phyloP scores from a whole-genome alignment of 2,329 filamentous ascomycete species.

The Neofusicoccum parvum region DNA sequence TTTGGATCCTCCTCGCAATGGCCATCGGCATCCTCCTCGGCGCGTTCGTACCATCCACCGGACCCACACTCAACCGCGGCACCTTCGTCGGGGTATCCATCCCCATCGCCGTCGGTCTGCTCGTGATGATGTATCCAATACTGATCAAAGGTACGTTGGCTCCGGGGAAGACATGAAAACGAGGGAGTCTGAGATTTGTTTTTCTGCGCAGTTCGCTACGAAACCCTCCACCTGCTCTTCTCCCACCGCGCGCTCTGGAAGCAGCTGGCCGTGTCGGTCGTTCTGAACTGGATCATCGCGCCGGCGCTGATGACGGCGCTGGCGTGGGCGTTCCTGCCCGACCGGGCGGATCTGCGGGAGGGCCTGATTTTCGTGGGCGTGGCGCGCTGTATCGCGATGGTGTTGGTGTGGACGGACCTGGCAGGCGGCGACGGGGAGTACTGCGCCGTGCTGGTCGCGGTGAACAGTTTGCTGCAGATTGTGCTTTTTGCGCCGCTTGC shows the following conservation, averaged over 20 bases:
- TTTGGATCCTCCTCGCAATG: slow-evolving; percentile 79
- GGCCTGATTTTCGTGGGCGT: slow-evolving; percentile 82
- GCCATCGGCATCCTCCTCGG: slow-evolving; percentile 72
- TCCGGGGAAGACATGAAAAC: not conserved
- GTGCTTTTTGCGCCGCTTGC: slow-evolving; percentile 52
- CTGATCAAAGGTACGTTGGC: slow-evolving; percentile 40
- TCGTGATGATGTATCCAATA: slow-evolving; percentile 95
- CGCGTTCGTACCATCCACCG: slow-evolving; percentile 69
- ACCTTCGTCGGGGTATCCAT: slow-evolving; percentile 67
- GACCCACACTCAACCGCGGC: slow-evolving; percentile 66
- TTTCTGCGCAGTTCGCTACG: slow-evolving; percentile 76
- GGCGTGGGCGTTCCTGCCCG: slow-evolving; percentile 60
- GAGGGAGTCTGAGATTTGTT: not conserved
- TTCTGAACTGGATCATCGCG: slow-evolving; percentile 82
- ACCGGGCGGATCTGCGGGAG: slow-evolving; percentile 52
- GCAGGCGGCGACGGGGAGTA: slow-evolving; percentile 80
- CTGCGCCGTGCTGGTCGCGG: slow-evolving; percentile 64
- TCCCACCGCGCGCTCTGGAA: slow-evolving; percentile 67
- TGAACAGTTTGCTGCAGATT: slow-evolving; percentile 53
- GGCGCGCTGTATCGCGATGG: slow-evolving; percentile 88
- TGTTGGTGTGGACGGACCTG: slow-evolving; percentile 76
- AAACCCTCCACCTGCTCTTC: slow-evolving; percentile 70
- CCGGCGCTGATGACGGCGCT: slow-evolving; percentile 77
- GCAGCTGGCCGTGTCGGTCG: slow-evolving; percentile 74
- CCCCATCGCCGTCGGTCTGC: slow-evolving; percentile 71